A percentile compares a stretch with the other conserved stretches of the same genome.
phyloP scores from a whole-genome alignment of 345 rosid species.

The Clarkia xantiana region DNA sequence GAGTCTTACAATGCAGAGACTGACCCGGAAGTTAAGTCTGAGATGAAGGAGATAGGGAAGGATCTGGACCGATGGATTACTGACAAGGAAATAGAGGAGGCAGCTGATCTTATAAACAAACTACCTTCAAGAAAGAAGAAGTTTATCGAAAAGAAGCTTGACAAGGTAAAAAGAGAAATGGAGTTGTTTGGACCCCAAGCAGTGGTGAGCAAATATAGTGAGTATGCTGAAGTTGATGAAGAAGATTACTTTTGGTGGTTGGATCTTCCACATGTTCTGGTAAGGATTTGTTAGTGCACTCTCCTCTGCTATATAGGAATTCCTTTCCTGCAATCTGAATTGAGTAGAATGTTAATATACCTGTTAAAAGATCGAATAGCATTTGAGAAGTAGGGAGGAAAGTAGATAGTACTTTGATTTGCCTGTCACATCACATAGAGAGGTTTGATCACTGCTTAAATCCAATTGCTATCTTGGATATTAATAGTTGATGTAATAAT shows the following conservation, averaged over 20 bases:
- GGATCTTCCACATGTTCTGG: slow-evolving; percentile 82
- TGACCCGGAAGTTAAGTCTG: slow-evolving; percentile 71
- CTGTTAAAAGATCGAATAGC: not conserved
- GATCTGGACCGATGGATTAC: slow-evolving; percentile 91
- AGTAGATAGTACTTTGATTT: slow-evolving; percentile 1
- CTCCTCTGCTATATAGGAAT: not conserved
- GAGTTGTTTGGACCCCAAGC: slow-evolving; percentile 92
- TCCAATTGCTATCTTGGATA: too few relatives aligned
- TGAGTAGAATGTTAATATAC: not conserved
- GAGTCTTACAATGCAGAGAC: slow-evolving; percentile 71
- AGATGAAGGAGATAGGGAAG: slow-evolving; percentile 77
- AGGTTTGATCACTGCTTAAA: not conserved
- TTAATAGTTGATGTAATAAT: too few relatives aligned
- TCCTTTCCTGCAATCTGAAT: not conserved
- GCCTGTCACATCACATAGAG: not conserved
- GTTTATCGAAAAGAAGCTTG: slow-evolving; percentile 63
- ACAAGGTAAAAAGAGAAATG: slow-evolving; percentile 74
- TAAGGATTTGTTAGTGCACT: slow-evolving; percentile 18
- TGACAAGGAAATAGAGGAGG: slow-evolving; percentile 74
- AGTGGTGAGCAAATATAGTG: slow-evolving; percentile 74
- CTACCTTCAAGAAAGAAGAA: slow-evolving; percentile 45
- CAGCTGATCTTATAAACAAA: slow-evolving; percentile 55
- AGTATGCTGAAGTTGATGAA: slow-evolving; percentile 65
- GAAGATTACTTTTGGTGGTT: slow-evolving; percentile 94
- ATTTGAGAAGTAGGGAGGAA: too few relatives aligned